Evolutionary conservation across 176 grass and related monocot genomes (phyloP), one percentile per base, ranked within the genome.

Genomic region (Aegilops tauschii): DNA sequence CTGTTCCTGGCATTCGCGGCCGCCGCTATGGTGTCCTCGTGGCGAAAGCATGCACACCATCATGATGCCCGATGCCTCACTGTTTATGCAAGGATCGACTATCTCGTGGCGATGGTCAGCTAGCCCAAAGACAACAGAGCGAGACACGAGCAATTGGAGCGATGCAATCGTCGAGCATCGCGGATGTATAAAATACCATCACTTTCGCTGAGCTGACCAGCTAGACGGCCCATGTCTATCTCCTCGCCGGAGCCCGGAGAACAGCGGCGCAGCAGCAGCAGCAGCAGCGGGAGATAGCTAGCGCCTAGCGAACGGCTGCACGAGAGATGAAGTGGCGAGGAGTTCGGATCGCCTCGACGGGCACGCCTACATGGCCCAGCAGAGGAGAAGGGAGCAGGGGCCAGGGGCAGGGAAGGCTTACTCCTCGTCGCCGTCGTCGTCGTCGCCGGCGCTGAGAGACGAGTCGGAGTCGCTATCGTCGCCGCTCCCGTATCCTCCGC

Each of bases 381-480:
- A 80, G 21, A 58, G 82, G 61, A 49, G 58, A 49, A 72, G 47
- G 64, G 35, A 37, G 36, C 50, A 52, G 73, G 39, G 62, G 67
- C 8, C 18, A 25, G n/a, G 69, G 37, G 39, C 3, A 59, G 9
- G 37, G 39, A 79, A 59, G 25, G 61, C 86, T 82, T 82, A 93
- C 88, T 83, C 83, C 67, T 86, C 39, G 39, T 10, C 82, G 65
- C 49, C 56, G 68, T 80, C 82, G 29, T 87, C 79, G 73, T 86
- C 82, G 58, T 67, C 64, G 68, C 76, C 73, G 84, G 79, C 78
- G 78, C 52, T 85, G 37, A 29, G 21, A 40, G 88, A 80, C 61
- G 86, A 93, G 45, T 83, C 82, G 32, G 86, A 93, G 45, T 83
- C 82, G 32, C 81, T 66, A 61, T 21, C 67, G 78, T 29, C 12